Evolutionary conservation across 2,329 filamentous ascomycete species (phyloP).

Genomic region (Erysiphe pisi): DNA sequence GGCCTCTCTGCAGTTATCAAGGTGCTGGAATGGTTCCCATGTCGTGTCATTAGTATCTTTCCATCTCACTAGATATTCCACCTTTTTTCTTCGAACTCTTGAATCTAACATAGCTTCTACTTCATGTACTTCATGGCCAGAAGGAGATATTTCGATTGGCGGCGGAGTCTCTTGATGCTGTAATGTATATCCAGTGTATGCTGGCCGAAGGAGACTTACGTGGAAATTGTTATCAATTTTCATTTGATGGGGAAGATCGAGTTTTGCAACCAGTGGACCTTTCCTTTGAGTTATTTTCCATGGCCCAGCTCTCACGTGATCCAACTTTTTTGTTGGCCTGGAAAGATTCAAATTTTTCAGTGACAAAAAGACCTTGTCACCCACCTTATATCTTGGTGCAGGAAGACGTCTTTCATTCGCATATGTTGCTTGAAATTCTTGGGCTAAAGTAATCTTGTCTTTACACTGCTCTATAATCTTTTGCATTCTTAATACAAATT

Average conservation of each 20-base stretch:
- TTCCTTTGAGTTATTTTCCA: neutral
- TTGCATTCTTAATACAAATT: neutral
- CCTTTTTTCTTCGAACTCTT: neutral
- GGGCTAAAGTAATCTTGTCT: slow-evolving; percentile 11
- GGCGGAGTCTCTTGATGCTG: neutral
- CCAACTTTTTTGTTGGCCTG: slow-evolving; percentile 10
- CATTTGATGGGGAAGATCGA: neutral
- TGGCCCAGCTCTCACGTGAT: neutral
- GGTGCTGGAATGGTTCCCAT: neutral
- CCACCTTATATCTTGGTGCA: slow-evolving; percentile 14
- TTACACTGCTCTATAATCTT: neutral
- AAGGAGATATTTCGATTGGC: neutral
- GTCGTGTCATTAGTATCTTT: slow-evolving; percentile 7
- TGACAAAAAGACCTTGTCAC: neutral
- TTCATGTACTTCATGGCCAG: neutral
- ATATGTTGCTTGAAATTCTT: slow-evolving; percentile 20
- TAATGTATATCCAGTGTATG: slow-evolving; percentile 4
- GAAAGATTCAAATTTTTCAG: slow-evolving; percentile 19
- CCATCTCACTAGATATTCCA: slow-evolving; percentile 25
- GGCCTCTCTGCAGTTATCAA: neutral
- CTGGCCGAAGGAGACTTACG: neutral
- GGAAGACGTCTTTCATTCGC: slow-evolving; percentile 20
- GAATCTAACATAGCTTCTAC: slow-evolving; percentile 18
- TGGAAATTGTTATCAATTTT: slow-evolving; percentile 20
- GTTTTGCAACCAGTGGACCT: neutral